These are phyloP conservation scores for Paragyromitra xinjiangensis DNA, from an alignment of 495 filamentous ascomycete species.

Conservation along the genomic window DNA sequence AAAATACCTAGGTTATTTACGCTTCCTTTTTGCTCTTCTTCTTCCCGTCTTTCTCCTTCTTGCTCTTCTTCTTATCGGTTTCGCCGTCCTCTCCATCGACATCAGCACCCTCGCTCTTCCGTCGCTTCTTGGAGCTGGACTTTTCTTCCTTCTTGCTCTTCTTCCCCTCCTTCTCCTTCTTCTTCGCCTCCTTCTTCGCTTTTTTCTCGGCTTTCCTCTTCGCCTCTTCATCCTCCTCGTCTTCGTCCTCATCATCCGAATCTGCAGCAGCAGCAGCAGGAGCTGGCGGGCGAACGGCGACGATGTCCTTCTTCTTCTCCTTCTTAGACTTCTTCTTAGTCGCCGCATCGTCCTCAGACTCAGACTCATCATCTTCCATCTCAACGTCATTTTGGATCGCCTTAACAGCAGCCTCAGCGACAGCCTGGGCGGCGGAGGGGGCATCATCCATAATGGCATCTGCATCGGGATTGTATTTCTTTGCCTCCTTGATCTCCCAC, in stretches of 20 bases:
- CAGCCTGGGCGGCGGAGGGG: conserved; percentile 62
- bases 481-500: conserved; percentile 91
- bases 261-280: conserved; percentile 59
- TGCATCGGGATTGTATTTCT: conserved; percentile 94
- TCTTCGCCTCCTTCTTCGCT: conserved; percentile 49
- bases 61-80: conserved; percentile 68
- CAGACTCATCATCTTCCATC: conserved; percentile 63
- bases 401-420: conserved; percentile 60
- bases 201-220: conserved; percentile 56
- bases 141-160: conserved; percentile 58
- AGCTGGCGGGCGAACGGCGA: conserved; percentile 35
- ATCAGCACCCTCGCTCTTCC: conserved; percentile 63
- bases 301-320: conserved; percentile 52
- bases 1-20: conserved; percentile 37
- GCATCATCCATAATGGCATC: conserved; percentile 83
- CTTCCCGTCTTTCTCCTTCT: conserved; percentile 63
- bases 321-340: conserved; percentile 64
- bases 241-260: conserved; percentile 56
- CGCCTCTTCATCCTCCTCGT: conserved; percentile 59
- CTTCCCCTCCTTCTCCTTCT: conserved; percentile 58
- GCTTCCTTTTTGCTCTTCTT: conserved; percentile 50
- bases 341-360: conserved; percentile 57
- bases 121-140: conserved; percentile 62
- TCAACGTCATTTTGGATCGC: conserved; percentile 66
- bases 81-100: conserved; percentile 61